These are phyloP conservation scores for Mrakia blollopis DNA, from an alignment of 768 basidiomycete genomes.

Conservation along the genomic window DNA sequence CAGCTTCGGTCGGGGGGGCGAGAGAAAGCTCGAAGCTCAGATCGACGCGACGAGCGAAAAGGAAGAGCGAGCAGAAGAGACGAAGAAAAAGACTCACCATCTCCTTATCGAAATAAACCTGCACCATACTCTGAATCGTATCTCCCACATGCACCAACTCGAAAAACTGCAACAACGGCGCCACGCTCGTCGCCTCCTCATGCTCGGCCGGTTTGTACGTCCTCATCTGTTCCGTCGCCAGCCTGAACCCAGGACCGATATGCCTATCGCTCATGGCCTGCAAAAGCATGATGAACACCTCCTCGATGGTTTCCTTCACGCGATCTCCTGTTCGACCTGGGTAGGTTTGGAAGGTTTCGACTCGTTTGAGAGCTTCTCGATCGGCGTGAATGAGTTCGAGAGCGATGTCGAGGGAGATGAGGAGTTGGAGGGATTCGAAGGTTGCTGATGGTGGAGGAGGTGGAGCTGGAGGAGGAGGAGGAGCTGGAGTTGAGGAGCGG, in stretches of 20 bases:
- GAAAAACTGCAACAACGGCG: slow-evolving; percentile 92
- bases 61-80: not conserved
- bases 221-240: slow-evolving; percentile 83
- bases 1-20: not conserved
- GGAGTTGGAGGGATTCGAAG: slow-evolving; percentile 66
- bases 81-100: slow-evolving; percentile 55
- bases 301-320: slow-evolving; percentile 89
- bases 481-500: not conserved
- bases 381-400: slow-evolving; percentile 89
- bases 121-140: slow-evolving; percentile 94
- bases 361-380: slow-evolving; percentile 83
- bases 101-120: slow-evolving; percentile 97
- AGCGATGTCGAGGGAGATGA: slow-evolving; percentile 85
- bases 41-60: not conserved
- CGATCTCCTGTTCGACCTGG: slow-evolving; percentile 80
- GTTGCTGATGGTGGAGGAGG: slow-evolving; percentile 31
- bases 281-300: slow-evolving; percentile 80
- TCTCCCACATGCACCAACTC: slow-evolving; percentile 96
- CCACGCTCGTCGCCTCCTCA: slow-evolving; percentile 72
- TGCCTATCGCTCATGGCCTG: slow-evolving; percentile 73
- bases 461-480: slow-evolving; percentile 4
- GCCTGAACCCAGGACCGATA: slow-evolving; percentile 68
- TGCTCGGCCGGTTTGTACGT: slow-evolving; percentile 86
- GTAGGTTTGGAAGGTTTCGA: slow-evolving; percentile 82
- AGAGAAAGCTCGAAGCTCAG: not conserved